Evolutionary conservation across 371 early-diverging fungal genomes (phyloP), one percentile per base, ranked within the genome.

Genomic region (Blakeslea trispora): DNA sequence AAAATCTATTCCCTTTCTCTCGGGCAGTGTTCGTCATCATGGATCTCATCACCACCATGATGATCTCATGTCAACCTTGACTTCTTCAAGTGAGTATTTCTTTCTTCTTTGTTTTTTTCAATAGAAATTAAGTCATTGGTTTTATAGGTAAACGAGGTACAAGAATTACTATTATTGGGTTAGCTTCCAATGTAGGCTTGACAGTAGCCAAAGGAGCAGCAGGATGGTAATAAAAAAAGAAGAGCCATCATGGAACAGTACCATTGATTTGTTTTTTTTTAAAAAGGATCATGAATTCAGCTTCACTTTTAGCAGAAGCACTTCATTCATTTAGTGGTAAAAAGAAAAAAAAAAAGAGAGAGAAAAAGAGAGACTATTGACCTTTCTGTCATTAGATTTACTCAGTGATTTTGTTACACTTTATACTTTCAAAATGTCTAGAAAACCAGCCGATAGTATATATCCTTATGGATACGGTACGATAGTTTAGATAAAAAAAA

Each of bases 381-480:
- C 7, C 5, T 5, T 28, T 28, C n/a, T n/a, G n/a, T 28, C 28
- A 5, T 28, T 53, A 81, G 89, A 89, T 67, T 64, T 89, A 13
- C 39, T 88, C 19, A 82, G 87, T 50, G 89, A 89, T 58, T 66
- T 87, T 52, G 86, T 86, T 6, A 88, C 89, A 6, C 61, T 86
- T 15, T 87, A 85, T 57, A 88, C 89, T 7, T 85, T 86, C 56
- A 82, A 79, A 56, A 81, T 77, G 74, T 85, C 89, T 13, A 71
- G 88, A 56, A 77, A 73, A 56, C 79, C 81, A 0, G 74, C 85
- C 22, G 87, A 87, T 64, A 65, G 61, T 23, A 39, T 72, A 14
- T 82, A 85, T 50, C 86, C 86, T 32, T 88, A 81, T 55, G 88
- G 87, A 17, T 89, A 88, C 63, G 84, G 83, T 83, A 77, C 19